phyloP scores from a whole-genome alignment of 1,284 basidiomycete species.

The Cutaneotrichosporon mucoides region DNA sequence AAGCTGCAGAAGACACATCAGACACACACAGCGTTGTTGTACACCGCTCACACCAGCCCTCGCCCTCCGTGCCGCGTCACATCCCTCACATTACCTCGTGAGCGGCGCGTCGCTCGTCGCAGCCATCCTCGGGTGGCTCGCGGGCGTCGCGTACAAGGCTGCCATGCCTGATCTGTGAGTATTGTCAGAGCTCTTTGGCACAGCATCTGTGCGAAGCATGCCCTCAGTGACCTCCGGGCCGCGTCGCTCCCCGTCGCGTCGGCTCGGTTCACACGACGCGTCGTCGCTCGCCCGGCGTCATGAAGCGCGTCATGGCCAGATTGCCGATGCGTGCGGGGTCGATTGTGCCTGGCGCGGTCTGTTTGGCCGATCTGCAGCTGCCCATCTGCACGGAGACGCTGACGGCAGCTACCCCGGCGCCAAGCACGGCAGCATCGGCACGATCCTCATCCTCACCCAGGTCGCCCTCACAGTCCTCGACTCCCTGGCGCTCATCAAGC shows the following conservation, averaged over 20 bases:
- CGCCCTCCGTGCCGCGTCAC: conserved; percentile 36
- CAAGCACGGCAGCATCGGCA: conserved; percentile 32
- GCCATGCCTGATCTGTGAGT: conserved; percentile 38
- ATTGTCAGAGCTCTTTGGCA: background rate
- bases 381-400: background rate
- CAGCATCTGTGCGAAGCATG: too few relatives aligned
- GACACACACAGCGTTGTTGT: background rate
- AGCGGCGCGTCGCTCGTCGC: conserved; percentile 30
- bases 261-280: too few relatives aligned
- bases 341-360: too few relatives aligned
- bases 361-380: too few relatives aligned
- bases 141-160: conserved; percentile 37
- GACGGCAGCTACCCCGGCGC: conserved; percentile 39
- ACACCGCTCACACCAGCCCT: conserved; percentile 22
- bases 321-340: too few relatives aligned
- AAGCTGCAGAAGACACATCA: background rate
- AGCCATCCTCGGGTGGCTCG: conserved; percentile 38
- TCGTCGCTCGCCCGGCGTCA: too few relatives aligned
- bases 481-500: conserved; percentile 35
- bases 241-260: too few relatives aligned
- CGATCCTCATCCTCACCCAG: conserved; percentile 35
- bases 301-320: too few relatives aligned
- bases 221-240: too few relatives aligned
- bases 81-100: conserved; percentile 36
- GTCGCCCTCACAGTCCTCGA: conserved; percentile 33